A percentile compares a stretch with the other conserved stretches of the same genome.
Conservation (phyloP, 2,329 filamentous ascomycete species). For the Fulvia fulva region DNA sequence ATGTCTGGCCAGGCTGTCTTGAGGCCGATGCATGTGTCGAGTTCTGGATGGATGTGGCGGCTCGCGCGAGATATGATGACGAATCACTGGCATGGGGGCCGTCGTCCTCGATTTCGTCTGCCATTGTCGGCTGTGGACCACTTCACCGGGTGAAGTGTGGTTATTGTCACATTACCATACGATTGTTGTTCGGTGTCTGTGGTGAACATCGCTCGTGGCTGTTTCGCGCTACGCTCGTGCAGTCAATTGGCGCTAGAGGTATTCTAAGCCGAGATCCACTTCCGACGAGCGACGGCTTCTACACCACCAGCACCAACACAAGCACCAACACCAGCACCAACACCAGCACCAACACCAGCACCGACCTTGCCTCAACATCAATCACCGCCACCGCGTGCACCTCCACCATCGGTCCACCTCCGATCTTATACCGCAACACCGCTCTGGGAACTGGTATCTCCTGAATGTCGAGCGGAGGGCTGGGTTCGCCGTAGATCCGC, state of each 20-base stretch:
- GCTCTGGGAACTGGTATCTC: neutral
- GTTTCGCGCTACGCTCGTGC: neutral
- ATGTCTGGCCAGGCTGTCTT: neutral
- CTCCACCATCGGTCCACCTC: neutral
- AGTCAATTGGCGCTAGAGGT: neutral
- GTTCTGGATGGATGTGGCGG: constrained; percentile 18
- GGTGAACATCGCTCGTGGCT: neutral
- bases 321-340: no score
- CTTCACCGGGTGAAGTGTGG: neutral
- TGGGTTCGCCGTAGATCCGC: neutral
- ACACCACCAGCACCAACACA: no score
- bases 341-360: no score
- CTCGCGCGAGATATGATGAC: constrained; percentile 15
- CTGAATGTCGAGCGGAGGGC: neutral
- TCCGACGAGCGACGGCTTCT: neutral
- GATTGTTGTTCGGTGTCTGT: neutral
- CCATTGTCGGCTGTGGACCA: constrained; percentile 10
- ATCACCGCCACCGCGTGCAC: neutral
- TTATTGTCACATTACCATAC: neutral
- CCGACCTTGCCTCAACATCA: neutral
- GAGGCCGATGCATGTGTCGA: constrained; percentile 12
- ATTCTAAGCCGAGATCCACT: neutral
- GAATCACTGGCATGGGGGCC: constrained; percentile 8
- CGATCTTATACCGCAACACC: neutral
- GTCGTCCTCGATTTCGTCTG: constrained; percentile 27